Base-by-base conservation (phyloP, 2,329 filamentous ascomycete genomes). In the Taxawa tesnikishii region DNA sequence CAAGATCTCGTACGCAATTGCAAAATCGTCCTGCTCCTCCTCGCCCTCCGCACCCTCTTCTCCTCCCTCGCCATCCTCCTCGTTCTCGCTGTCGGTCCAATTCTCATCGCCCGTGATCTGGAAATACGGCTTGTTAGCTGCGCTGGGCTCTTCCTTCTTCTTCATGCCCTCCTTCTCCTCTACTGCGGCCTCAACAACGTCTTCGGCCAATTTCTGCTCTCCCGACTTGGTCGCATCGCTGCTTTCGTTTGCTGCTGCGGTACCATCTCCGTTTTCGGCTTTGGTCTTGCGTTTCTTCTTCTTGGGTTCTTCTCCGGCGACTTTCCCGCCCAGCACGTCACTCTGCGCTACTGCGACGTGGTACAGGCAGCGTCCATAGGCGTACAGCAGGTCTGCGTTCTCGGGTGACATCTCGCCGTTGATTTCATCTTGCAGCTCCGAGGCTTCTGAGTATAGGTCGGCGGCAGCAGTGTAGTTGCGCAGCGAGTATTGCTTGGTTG, bases 61-160 rank as follows among this genome's bases (percentile, higher is more conserved):
- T 11, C 55, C 53, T 10, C 51, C 56, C 5, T 57, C 66, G 41
- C 61, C 63, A n/a, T 54, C 56, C 10, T 56, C 65, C 43, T 66
- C 73, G 31, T 75, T 76, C 29, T 83, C 79, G 6, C 79, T 80
- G 29, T 90, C 84, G 33, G 83, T 82, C 62, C 84, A 94, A 52
- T 94, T 88, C 57, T 94, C 88, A 51, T 96, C 88, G 36, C 90
- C 90, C 4, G 76, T 80, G 51, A 98, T 93, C 46, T 93, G 83
- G 56, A 98, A 94, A 41, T 83, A 73, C 0, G 83, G 75, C 54
- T 87, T 88, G 55, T 79, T 80, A 4, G 56, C 61, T 18, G 65
- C 58, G 15, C 58, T 56, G 12, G 41, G 32, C 21, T 52, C 48
- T 14, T 55, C 46, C 26, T 53, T 54, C 21, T 58, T 29, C n/a